phyloP scores from a whole-genome alignment of 2,329 filamentous ascomycete species.

The Phialophora macrospora region DNA sequence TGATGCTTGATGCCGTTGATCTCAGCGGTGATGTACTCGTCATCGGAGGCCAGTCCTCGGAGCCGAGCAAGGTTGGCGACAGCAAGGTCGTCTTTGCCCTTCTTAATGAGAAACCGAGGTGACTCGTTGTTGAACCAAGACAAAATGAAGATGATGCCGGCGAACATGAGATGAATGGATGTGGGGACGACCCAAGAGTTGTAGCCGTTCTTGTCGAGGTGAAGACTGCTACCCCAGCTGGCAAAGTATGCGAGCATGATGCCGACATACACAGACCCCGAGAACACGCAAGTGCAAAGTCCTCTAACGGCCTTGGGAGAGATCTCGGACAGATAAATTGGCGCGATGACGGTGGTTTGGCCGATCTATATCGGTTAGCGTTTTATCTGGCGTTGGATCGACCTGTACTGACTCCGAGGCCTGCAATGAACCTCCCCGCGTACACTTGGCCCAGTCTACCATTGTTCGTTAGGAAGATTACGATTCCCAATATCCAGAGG shows the following conservation, averaged over 20 bases:
- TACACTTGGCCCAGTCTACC: constrained; percentile 49
- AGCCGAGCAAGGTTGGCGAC: constrained; percentile 58
- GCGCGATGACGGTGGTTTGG: constrained; percentile 55
- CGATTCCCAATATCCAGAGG: constrained; percentile 39
- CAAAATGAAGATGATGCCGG: constrained; percentile 70
- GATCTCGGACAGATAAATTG: constrained; percentile 74
- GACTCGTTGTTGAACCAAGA: constrained; percentile 73
- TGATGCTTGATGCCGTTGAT: constrained; percentile 67
- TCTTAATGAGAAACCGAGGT: constrained; percentile 71
- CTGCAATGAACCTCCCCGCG: constrained; percentile 52
- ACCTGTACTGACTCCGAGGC: constrained; percentile 43
- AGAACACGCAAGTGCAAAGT: constrained; percentile 73
- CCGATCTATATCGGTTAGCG: constrained; percentile 29
- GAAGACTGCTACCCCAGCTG: constrained; percentile 56
- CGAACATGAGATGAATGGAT: constrained; percentile 77
- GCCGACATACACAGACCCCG: constrained; percentile 74
- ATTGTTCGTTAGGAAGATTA: constrained; percentile 44
- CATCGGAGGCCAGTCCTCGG: constrained; percentile 63
- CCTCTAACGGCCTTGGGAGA: constrained; percentile 71
- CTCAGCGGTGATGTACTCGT: constrained; percentile 67
- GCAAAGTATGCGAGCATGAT: constrained; percentile 75
- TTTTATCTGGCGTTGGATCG: neutral
- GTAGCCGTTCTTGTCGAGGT: constrained; percentile 54
- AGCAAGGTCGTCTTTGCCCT: constrained; percentile 60
- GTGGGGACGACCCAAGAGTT: constrained; percentile 68